Base-by-base conservation (phyloP, 2,329 filamentous ascomycete species). In the Cercospora zeina region DNA sequence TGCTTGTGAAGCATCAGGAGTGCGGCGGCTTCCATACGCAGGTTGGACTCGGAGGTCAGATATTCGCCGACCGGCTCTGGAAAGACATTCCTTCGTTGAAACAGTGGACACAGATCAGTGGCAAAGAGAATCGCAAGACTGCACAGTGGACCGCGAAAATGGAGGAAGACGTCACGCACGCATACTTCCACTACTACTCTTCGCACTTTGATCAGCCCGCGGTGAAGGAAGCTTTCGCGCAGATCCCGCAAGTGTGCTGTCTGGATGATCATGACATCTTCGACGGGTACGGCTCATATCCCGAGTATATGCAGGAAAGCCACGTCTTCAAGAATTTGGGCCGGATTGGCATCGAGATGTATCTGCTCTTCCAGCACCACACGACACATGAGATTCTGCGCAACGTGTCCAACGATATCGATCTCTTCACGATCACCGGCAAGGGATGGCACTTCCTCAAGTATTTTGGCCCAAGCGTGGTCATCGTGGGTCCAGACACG, bases 251-350 rank as follows among this genome's bases (percentile, higher is more conserved):
- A 73, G 81, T 99, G 58, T 83, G 96, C 70, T 91, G 96, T 73
- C 87, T 99, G 58, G 93, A 99, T 72, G 95, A 97, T 72, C 95
- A 97, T 76, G 95, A 99, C 70, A 97, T 99, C 62, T 99, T 99
- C 70, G 95, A 99, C 73, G 95, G 95, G 27, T 99, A 95, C 70
- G 95, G 95, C 31, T 96, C 92, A 1, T 99, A 97, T 72, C 95
- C 95, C 0, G 92, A 96, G 65, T 96, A 97, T 74, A 97, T 99
- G 93, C 95, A 99, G 74, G 90, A 90, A 68, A 97, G 92, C 16
- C 89, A 96, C 67, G 92, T 97, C 79, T 97, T 99, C 82, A 97
- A 96, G 79, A 97, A 97, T 73, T 96, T 97, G 72, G 95, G 95
- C 24, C 87, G 95, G 37, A 88, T 99, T 65, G 95, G 92, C 21